Conservation (phyloP, 495 filamentous ascomycete genomes). For the Neurospora sp. region DNA sequence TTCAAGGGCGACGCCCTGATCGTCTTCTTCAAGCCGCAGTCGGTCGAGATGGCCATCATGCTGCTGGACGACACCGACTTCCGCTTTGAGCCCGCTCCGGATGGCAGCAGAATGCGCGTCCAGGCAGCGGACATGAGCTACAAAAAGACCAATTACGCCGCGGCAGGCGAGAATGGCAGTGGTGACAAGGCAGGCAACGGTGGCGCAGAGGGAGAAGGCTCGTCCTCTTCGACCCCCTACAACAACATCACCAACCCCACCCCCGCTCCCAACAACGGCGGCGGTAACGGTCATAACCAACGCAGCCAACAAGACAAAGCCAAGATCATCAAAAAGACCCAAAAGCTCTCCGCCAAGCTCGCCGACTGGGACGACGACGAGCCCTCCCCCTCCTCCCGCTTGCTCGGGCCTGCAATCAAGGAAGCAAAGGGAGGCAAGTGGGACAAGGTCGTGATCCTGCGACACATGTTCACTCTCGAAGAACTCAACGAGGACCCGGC, state of each 20-base stretch:
- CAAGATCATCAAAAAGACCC: constrained; percentile 81
- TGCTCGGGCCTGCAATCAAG: not conserved
- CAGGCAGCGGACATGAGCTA: constrained; percentile 79
- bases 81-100: constrained; percentile 40
- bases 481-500: constrained; percentile 80
- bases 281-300: not conserved
- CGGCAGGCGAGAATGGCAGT: constrained; percentile 4
- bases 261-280: constrained; percentile 13
- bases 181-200: constrained; percentile 11
- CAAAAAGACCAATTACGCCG: constrained; percentile 52
- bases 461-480: constrained; percentile 87
- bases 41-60: constrained; percentile 78
- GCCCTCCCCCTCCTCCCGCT: constrained; percentile 11
- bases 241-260: constrained; percentile 30
- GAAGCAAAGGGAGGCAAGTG: constrained; percentile 50
- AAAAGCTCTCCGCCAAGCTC: constrained; percentile 80
- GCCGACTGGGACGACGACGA: constrained; percentile 91
- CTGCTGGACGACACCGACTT: constrained; percentile 88
- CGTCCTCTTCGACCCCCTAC: constrained; percentile 26
- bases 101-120: constrained; percentile 59
- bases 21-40: constrained; percentile 89
- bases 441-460: constrained; percentile 77
- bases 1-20: constrained; percentile 92
- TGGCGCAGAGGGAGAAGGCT: constrained; percentile 11
- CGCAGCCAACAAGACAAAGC: constrained; percentile 57